Percentiles rank a stretch among this genome's conserved stretches.
These are phyloP conservation scores for Phialemoniopsis sp. DNA, from an alignment of 2,329 filamentous ascomycete species.

Conservation along the genomic window DNA sequence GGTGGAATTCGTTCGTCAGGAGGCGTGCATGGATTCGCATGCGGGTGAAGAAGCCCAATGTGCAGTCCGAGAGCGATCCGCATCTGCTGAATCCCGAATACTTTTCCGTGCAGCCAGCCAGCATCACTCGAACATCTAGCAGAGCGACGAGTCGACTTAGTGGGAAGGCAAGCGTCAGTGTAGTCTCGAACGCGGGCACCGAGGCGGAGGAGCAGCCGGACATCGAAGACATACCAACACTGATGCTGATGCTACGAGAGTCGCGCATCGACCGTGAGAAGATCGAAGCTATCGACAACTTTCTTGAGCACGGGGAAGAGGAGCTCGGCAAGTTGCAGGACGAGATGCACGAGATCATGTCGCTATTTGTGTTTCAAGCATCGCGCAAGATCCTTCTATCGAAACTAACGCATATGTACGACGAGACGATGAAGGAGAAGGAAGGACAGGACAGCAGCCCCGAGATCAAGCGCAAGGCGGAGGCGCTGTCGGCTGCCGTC, in stretches of 20 bases:
- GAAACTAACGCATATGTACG: constrained; percentile 61
- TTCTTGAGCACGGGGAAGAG: constrained; percentile 70
- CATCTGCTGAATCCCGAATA: constrained; percentile 74
- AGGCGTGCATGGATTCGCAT: constrained; percentile 84
- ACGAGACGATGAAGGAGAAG: constrained; percentile 46
- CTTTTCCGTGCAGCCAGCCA: constrained; percentile 65
- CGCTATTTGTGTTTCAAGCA: constrained; percentile 82
- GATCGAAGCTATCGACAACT: constrained; percentile 73
- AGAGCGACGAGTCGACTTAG: constrained; percentile 23
- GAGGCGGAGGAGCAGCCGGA: constrained; percentile 38
- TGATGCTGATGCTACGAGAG: constrained; percentile 64
- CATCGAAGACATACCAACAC: constrained; percentile 59
- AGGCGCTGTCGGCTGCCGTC: constrained; percentile 70
- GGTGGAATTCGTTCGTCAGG: constrained; percentile 95
- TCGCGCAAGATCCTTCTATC: constrained; percentile 75
- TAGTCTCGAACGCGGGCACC: constrained; percentile 16
- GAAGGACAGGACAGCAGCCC: constrained; percentile 18
- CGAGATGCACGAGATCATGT: constrained; percentile 82
- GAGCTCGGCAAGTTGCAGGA: constrained; percentile 73
- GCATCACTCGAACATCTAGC: constrained; percentile 34
- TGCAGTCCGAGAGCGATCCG: constrained; percentile 37
- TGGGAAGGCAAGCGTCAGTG: constrained; percentile 31
- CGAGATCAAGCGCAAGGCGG: constrained; percentile 36
- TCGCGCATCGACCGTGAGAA: constrained; percentile 82
- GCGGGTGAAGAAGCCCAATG: constrained; percentile 56